Base-by-base conservation (phyloP, 2,329 filamentous ascomycete species). In the Hortaea werneckii region DNA sequence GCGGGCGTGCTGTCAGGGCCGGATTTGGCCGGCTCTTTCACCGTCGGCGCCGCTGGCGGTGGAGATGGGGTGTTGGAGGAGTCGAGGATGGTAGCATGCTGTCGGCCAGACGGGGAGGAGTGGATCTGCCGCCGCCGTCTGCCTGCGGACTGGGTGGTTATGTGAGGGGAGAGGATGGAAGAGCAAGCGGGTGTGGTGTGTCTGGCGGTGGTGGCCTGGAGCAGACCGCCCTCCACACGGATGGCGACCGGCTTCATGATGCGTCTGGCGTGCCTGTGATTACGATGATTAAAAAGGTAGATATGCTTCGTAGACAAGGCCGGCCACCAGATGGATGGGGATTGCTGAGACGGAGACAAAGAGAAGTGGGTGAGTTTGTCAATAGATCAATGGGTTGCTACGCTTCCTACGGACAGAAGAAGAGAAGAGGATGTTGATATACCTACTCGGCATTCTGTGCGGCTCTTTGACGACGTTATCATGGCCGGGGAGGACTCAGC, bases 1-100 rank as follows among this genome's bases (percentile, higher is more conserved):
- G 80, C 37, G 13, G 48, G 41, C 12, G 41, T 29, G 27, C 37
- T 27, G 10, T 37, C n/a, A 12, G 29, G 8, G 3, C 46, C 42
- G 11, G 39, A 39, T 20, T 35, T 41, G 8, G 43, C 30, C 6
- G 26, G 27, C 12, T 29, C 29, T 26, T 5, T 29, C 26, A 32
- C 9, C 6, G 46, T 7, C 5, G 34, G 41, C 28, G 20, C 32
- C 7, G 37, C 29, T 10, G 48, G 37, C 8, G 35, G 37, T n/a
- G 39, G 20, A 13, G 39, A 11, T 27, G 7, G 32, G 34, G 32
- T 39, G 35, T 28, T 13, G 37, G 38, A 30, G 27, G 32, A 9
- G n/a, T 35, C 32, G 32, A 35, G 32, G n/a, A 35, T 9, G 32
- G 32, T n/a, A 2, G 45, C 45, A 48, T 50, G 37, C 26, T 45